Evolutionary conservation across 306 rosid species (phyloP).

Genomic region (Arachis hypogaea): DNA sequence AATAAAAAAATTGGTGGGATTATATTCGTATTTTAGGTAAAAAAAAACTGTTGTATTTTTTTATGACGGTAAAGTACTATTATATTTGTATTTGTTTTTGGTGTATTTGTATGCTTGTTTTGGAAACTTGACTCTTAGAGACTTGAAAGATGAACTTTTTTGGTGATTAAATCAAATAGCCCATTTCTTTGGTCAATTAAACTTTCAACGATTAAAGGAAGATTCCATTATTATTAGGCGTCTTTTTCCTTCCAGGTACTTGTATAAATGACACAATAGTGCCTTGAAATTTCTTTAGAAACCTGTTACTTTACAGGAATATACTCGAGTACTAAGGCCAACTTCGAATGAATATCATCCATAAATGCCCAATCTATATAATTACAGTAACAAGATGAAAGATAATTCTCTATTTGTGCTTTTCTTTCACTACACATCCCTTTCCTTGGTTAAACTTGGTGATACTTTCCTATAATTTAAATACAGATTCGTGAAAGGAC

Average conservation of each 20-base stretch:
- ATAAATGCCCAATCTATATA: too few relatives aligned
- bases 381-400: too few relatives aligned
- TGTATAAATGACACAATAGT: neutral
- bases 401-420: too few relatives aligned
- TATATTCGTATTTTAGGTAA: too few relatives aligned
- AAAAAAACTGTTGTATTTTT: too few relatives aligned
- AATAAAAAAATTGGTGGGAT: too few relatives aligned
- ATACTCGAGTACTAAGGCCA: neutral
- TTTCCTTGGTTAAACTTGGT: neutral
- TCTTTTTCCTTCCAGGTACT: neutral
- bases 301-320: neutral
- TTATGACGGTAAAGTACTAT: neutral
- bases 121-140: neutral
- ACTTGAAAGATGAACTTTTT: neutral
- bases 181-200: neutral
- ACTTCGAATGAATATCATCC: too few relatives aligned
- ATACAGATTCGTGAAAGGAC: constrained; percentile 16
- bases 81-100: constrained; percentile 5
- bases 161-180: neutral
- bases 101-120: neutral
- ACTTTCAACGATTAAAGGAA: neutral
- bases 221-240: neutral
- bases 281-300: neutral
- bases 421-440: too few relatives aligned
- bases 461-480: neutral